phyloP scores from a whole-genome alignment of 2,329 filamentous ascomycete genomes.

The Epicoccum nigrum region DNA sequence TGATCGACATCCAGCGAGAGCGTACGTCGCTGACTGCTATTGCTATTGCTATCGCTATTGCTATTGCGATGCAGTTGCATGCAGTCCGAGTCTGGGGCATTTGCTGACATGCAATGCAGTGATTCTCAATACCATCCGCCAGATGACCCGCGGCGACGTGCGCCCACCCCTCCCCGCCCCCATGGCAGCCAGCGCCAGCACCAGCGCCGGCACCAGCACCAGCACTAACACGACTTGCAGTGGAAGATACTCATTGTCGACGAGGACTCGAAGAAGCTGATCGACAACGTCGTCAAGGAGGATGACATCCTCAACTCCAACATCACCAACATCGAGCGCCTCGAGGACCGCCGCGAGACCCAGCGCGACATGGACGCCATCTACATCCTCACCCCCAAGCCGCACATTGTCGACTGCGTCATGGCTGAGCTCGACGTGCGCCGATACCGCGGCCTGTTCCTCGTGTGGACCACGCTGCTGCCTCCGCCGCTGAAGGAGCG shows the following conservation, averaged over 20 bases:
- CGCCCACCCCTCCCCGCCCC: slow-evolving; percentile 38
- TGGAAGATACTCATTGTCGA: slow-evolving; percentile 98
- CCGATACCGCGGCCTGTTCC: slow-evolving; percentile 77
- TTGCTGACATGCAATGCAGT: slow-evolving; percentile 56
- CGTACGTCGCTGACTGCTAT: slow-evolving; percentile 55
- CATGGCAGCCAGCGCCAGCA: slow-evolving; percentile 25
- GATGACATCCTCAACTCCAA: slow-evolving; percentile 98
- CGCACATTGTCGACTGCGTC: slow-evolving; percentile 90
- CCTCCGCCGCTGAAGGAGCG: slow-evolving; percentile 72
- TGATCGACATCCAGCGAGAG: slow-evolving; percentile 83
- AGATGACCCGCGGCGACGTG: slow-evolving; percentile 82
- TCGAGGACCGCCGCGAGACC: slow-evolving; percentile 81
- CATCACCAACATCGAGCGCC: slow-evolving; percentile 93
- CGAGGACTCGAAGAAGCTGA: slow-evolving; percentile 78
- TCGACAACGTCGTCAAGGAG: slow-evolving; percentile 90
- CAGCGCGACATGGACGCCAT: slow-evolving; percentile 94
- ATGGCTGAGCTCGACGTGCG: slow-evolving; percentile 88
- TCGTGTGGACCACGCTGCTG: slow-evolving; percentile 86
- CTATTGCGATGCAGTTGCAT: too few species aligned
- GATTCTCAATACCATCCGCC: slow-evolving; percentile 74
- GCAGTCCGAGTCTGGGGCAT: not conserved
- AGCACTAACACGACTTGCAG: slow-evolving; percentile 56
- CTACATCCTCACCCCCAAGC: slow-evolving; percentile 84
- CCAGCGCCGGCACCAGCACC: slow-evolving; percentile 35
- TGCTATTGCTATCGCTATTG: too few species aligned